Evolutionary conservation across 2,329 filamentous ascomycete species (phyloP).

Genomic region (Epichloe uncinata): DNA sequence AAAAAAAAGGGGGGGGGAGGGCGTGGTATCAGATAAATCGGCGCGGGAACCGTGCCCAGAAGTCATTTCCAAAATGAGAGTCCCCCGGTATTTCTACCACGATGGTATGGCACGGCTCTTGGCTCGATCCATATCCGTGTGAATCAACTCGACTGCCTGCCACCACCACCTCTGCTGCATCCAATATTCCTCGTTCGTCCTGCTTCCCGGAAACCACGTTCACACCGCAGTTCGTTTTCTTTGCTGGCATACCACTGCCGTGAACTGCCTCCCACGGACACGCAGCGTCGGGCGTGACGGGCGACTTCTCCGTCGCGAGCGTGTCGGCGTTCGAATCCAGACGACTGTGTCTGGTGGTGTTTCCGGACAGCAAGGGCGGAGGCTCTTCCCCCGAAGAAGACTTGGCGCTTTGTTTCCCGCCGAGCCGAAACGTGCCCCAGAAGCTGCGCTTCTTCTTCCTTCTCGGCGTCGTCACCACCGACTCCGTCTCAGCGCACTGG

Average conservation of each 20-base stretch:
- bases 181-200: neutral
- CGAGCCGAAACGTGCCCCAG: constrained; percentile 1
- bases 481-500: neutral
- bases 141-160: neutral
- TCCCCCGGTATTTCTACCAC: constrained; percentile 1
- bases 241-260: too few relatives aligned
- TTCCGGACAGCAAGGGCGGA: neutral
- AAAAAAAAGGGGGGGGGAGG: neutral
- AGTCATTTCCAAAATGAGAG: neutral
- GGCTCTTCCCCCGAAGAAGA: neutral
- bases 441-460: constrained; percentile 2
- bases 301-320: neutral
- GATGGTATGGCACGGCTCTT: neutral
- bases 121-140: neutral
- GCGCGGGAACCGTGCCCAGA: constrained; percentile 1
- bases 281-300: neutral
- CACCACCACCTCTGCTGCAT: neutral
- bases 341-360: neutral
- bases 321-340: neutral
- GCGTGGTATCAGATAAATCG: neutral
- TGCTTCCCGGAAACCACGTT: neutral
- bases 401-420: neutral
- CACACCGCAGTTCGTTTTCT: neutral
- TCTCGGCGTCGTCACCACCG: neutral
- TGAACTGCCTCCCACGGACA: neutral